A percentile compares a stretch with the other conserved stretches of the same genome.
Conservation (phyloP, 148 eudicot genomes). For the Camellia lanceoleosa region DNA sequence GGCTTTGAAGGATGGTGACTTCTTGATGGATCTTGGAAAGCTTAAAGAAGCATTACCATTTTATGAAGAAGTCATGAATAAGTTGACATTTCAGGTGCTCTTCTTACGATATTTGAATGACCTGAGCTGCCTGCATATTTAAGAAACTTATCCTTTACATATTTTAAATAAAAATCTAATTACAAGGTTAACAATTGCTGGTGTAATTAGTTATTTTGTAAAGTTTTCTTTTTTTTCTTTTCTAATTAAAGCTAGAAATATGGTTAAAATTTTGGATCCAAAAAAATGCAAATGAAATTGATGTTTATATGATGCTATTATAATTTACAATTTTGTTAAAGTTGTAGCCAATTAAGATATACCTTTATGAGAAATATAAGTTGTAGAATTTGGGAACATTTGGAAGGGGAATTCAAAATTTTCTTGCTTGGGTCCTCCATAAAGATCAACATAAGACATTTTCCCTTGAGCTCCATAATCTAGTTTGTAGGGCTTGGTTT, state of each 20-base stretch:
- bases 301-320: background rate
- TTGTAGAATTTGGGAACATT: background rate
- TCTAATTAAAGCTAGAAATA: background rate
- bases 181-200: background rate
- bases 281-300: background rate
- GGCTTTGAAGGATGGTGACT: slow-evolving; percentile 83
- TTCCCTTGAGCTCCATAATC: background rate
- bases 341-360: background rate
- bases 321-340: background rate
- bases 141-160: background rate
- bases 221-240: background rate
- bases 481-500: background rate
- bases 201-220: background rate
- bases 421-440: background rate
- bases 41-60: slow-evolving; percentile 78
- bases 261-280: background rate
- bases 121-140: slow-evolving; percentile 3
- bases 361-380: background rate
- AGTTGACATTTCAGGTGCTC: slow-evolving; percentile 69
- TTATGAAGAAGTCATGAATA: slow-evolving; percentile 79
- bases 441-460: background rate
- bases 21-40: slow-evolving; percentile 77
- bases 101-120: slow-evolving; percentile 6
- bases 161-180: background rate
- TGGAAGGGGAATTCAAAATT: background rate